phyloP scores from a whole-genome alignment of 2,329 filamentous ascomycete genomes.

The Sporothrix pseudoabietina region DNA sequence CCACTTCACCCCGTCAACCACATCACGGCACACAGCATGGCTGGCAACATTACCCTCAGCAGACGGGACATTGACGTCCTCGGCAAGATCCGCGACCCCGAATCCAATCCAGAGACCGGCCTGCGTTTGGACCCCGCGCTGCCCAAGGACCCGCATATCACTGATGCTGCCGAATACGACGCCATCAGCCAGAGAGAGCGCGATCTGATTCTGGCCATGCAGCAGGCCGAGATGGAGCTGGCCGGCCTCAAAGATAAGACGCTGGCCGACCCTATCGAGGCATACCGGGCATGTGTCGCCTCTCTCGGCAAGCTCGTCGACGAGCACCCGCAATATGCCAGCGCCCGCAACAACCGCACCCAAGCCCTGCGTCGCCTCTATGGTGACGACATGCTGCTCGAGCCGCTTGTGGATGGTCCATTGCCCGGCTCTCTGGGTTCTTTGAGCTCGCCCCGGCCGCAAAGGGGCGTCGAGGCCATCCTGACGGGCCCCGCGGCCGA shows the following conservation, averaged over 20 bases:
- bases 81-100: slow-evolving; percentile 68
- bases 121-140: slow-evolving; percentile 57
- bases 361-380: slow-evolving; percentile 66
- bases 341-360: slow-evolving; percentile 72
- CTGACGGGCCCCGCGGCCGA: slow-evolving; percentile 41
- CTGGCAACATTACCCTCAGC: slow-evolving; percentile 50
- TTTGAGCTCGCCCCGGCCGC: not conserved
- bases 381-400: slow-evolving; percentile 60
- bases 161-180: slow-evolving; percentile 54
- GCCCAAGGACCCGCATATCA: slow-evolving; percentile 61
- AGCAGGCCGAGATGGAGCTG: slow-evolving; percentile 58
- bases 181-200: slow-evolving; percentile 54
- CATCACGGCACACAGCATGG: slow-evolving; percentile 17
- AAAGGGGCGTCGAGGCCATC: slow-evolving; percentile 37
- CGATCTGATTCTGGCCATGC: slow-evolving; percentile 57
- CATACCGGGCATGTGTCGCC: slow-evolving; percentile 52
- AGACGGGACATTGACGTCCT: slow-evolving; percentile 63
- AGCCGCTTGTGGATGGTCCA: slow-evolving; percentile 30
- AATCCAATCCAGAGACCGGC: slow-evolving; percentile 58
- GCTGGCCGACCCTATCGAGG: slow-evolving; percentile 43
- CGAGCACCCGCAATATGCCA: slow-evolving; percentile 66
- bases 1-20: not conserved
- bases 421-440: not conserved
- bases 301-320: slow-evolving; percentile 59
- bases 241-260: slow-evolving; percentile 45